Base-by-base conservation (phyloP, 2,329 filamentous ascomycete genomes). In the Calonectria pseudoturangicola region DNA sequence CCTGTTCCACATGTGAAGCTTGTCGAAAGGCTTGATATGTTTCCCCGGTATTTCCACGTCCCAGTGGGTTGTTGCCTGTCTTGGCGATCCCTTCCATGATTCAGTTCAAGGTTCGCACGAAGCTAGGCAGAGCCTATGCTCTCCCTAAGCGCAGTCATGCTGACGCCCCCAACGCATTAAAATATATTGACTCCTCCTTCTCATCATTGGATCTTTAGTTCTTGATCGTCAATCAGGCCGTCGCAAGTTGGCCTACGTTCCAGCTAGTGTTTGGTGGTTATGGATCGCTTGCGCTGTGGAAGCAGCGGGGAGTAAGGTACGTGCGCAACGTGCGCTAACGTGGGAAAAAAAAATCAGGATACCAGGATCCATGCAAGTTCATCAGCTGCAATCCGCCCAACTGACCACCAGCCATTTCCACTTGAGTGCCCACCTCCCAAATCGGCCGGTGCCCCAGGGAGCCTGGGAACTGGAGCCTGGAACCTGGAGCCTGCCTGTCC, bases 1-100 rank as follows among this genome's bases (percentile, higher is more conserved):
- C 66, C 47, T 68, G 66, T 68, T 68, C 66, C 66, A 68, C 66
- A 68, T 68, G 66, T 63, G 54, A 68, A 68, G 66, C 66, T 68
- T 68, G 66, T 68, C 47, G 25, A 68, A 68, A 68, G 66, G 56
- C 66, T 68, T 68, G 66, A 51, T 68, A 62, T 50, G 28, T 63
- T 68, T 63, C 66, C 66, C 66, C 66, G 18, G 56, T 62, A 68
- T 68, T 68, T 48, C 54, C 54, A 50, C 16, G 43, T 62, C 54
- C 43, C 39, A 41, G 30, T 51, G 30, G 39, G 58, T 12, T 45
- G 39, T 33, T 30, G 66, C 45, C 45, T 58, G 43, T 28, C 47
- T 56, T 56, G 33, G 47, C 51, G 50, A 48, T 45, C 41, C 66
- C 54, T 48, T 13, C 51, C 51, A 47, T 60, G 51, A 58, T 48